Conservation (phyloP, 2,329 filamentous ascomycete species). For the Aureobasidium namibiae region DNA sequence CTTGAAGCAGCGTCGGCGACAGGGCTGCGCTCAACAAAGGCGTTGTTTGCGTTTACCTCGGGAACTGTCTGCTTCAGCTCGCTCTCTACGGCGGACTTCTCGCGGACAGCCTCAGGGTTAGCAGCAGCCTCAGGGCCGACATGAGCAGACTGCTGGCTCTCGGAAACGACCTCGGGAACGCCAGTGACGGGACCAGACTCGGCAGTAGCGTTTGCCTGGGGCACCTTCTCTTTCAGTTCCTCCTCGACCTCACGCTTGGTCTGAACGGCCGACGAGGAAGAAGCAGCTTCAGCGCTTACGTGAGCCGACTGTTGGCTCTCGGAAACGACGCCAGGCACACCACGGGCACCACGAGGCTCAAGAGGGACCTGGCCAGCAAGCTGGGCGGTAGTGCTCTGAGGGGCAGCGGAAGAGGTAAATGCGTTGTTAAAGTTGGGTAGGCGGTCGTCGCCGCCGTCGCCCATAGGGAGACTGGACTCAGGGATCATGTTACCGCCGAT, state of each 20-base stretch:
- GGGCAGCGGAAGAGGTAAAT: slow-evolving; percentile 34
- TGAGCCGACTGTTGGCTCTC: slow-evolving; percentile 63
- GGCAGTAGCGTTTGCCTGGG: slow-evolving; percentile 25
- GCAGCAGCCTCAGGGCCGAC: slow-evolving; percentile 57
- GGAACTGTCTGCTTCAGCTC: slow-evolving; percentile 62
- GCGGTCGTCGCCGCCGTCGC: slow-evolving; percentile 22
- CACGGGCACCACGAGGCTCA: slow-evolving; percentile 28
- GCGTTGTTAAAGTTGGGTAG: slow-evolving; percentile 31
- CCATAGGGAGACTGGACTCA: slow-evolving; percentile 72
- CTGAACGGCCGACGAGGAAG: slow-evolving; percentile 53
- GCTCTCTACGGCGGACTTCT: slow-evolving; percentile 63
- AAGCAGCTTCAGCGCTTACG: slow-evolving; percentile 55
- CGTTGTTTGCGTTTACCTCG: slow-evolving; percentile 14
- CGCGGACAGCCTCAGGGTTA: slow-evolving; percentile 55
- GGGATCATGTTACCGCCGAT: slow-evolving; percentile 60
- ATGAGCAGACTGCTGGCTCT: slow-evolving; percentile 61
- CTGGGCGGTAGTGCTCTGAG: slow-evolving; percentile 37
- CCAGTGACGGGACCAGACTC: slow-evolving; percentile 17
- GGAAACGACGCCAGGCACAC: slow-evolving; percentile 56
- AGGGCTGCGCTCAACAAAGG: slow-evolving; percentile 18
- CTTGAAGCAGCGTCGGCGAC: neutral
- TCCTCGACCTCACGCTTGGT: slow-evolving; percentile 65
- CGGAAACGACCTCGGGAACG: slow-evolving; percentile 59
- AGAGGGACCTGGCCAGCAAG: slow-evolving; percentile 39
- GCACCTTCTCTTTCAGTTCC: slow-evolving; percentile 60